Evolutionary conservation across 805 yeast genomes (phyloP).

Genomic region (Nakazawaea ernobii): DNA sequence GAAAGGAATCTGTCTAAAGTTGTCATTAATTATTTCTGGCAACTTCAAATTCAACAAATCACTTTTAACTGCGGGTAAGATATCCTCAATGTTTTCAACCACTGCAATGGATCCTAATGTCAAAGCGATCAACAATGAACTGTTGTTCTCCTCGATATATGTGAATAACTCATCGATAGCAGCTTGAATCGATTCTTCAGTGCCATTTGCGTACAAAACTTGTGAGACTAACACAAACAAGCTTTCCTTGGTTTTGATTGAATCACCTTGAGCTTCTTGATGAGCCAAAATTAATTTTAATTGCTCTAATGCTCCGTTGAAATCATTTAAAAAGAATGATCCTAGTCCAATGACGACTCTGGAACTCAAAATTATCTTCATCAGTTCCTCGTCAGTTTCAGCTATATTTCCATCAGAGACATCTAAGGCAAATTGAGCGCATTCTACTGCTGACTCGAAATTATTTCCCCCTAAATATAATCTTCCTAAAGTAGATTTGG

Average conservation of each 20-base stretch:
- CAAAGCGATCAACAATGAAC: conserved; percentile 60
- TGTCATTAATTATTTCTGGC: conserved; percentile 42
- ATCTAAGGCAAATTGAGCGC: conserved; percentile 51
- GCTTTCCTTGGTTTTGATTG: conserved; percentile 24
- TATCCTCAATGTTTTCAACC: conserved; percentile 51
- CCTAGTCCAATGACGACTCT: conserved; percentile 59
- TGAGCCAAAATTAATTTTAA: conserved; percentile 61
- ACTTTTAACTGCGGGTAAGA: conserved; percentile 54
- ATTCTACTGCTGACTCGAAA: conserved; percentile 54
- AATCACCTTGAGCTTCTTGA: conserved; percentile 23
- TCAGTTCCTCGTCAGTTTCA: conserved; percentile 22
- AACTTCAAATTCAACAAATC: conserved; percentile 55
- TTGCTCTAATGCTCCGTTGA: conserved; percentile 61
- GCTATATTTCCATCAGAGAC: conserved; percentile 35
- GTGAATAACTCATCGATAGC: conserved; percentile 79
- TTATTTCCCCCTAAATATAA: conserved; percentile 54
- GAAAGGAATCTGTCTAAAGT: conserved; percentile 49
- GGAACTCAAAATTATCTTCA: conserved; percentile 4
- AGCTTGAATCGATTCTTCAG: conserved; percentile 71
- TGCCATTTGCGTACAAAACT: conserved; percentile 70
- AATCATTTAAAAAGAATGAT: conserved; percentile 55
- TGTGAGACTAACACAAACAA: conserved; percentile 74
- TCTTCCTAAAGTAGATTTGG: conserved; percentile 70
- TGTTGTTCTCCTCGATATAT: conserved; percentile 57
- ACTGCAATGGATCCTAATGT: conserved; percentile 78